Evolutionary conservation across 805 yeast genomes (phyloP).

Genomic region (Spathaspora hagerdaliae): DNA sequence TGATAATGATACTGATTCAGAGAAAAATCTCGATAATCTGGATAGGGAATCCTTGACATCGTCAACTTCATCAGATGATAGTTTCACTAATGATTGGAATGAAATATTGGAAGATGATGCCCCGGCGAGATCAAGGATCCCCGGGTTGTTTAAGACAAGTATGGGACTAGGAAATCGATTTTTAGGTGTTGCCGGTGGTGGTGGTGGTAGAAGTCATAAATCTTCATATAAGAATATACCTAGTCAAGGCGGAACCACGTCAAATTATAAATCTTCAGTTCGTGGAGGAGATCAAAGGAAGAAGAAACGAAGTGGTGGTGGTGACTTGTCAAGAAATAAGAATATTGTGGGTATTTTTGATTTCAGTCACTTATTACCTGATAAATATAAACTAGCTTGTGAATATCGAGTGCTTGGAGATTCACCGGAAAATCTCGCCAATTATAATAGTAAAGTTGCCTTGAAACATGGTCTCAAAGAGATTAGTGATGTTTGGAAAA

Average conservation of each 20-base stretch:
- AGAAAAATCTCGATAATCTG: conserved; percentile 17
- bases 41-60: conserved; percentile 10
- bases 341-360: conserved; percentile 65
- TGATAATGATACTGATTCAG: conserved; percentile 17
- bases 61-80: conserved; percentile 45
- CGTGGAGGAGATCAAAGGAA: conserved; percentile 21
- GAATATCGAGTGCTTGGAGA: conserved; percentile 65
- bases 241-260: conserved; percentile 36
- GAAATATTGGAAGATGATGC: conserved; percentile 58
- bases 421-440: conserved; percentile 59
- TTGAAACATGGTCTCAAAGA: conserved; percentile 54
- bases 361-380: conserved; percentile 68
- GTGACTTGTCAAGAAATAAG: conserved; percentile 18
- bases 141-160: conserved; percentile 44
- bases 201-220: conserved; percentile 16
- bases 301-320: conserved; percentile 11
- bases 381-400: conserved; percentile 64
- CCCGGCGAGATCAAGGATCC: conserved; percentile 46
- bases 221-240: conserved; percentile 30
- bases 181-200: conserved; percentile 1
- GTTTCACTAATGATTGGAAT: conserved; percentile 67
- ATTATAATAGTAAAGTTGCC: conserved; percentile 71
- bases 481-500: conserved; percentile 72
- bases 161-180: conserved; percentile 36
- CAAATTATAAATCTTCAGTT: conserved; percentile 33